Evolutionary conservation across 495 filamentous ascomycete species (phyloP).

Genomic region (Penicillium alfredii): DNA sequence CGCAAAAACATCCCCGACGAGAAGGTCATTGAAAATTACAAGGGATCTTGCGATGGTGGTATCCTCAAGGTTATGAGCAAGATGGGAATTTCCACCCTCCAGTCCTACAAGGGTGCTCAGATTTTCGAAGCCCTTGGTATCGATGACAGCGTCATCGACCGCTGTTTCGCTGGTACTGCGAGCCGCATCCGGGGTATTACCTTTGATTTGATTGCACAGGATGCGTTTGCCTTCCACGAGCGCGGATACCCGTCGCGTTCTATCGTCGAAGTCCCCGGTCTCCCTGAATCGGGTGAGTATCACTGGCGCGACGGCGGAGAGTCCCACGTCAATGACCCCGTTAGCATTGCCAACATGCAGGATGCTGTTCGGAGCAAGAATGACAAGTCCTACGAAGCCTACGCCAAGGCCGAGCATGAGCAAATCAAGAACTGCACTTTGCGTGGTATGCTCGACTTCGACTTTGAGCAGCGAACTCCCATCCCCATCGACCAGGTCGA

Average conservation of each 20-base stretch:
- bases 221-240: conserved; percentile 96
- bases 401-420: conserved; percentile 90
- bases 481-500: conserved; percentile 98
- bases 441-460: conserved; percentile 94
- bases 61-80: conserved; percentile 99
- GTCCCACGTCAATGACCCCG: conserved; percentile 95
- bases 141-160: conserved; percentile 90
- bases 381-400: conserved; percentile 98
- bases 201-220: conserved; percentile 91
- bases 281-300: conserved; percentile 95
- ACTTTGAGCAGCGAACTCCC: conserved; percentile 80
- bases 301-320: conserved; percentile 99
- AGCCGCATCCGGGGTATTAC: conserved; percentile 95
- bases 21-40: conserved; percentile 90
- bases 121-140: conserved; percentile 99
- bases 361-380: conserved; percentile 98
- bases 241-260: conserved; percentile 82
- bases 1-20: conserved; percentile 83
- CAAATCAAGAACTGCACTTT: conserved; percentile 98
- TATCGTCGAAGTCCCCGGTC: conserved; percentile 73
- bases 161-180: conserved; percentile 93
- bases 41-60: conserved; percentile 94
- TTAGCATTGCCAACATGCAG: conserved; percentile 94
- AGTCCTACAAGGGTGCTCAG: conserved; percentile 98
- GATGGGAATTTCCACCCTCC: conserved; percentile 98